Conservation (phyloP, 179 eudicot genomes). For the Nepenthes alata region DNA sequence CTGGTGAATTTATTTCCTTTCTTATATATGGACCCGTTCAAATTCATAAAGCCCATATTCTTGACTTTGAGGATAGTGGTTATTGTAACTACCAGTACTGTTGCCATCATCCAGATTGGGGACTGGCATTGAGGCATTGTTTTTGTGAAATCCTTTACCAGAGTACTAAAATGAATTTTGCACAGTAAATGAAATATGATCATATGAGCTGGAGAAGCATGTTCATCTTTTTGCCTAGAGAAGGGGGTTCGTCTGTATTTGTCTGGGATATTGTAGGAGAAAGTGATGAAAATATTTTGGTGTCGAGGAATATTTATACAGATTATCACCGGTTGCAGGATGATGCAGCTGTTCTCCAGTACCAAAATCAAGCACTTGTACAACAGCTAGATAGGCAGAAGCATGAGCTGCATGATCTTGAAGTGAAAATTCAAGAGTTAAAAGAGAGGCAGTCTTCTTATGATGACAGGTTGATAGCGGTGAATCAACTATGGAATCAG, state of each 20-base stretch:
- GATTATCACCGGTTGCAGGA: conserved; percentile 36
- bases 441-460: conserved; percentile 66
- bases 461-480: conserved; percentile 47
- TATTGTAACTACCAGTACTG: too few relatives aligned
- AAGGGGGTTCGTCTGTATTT: not conserved
- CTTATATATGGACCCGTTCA: not conserved
- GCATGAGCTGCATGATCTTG: conserved; percentile 72
- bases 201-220: too few relatives aligned
- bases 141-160: not conserved
- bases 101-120: too few relatives aligned
- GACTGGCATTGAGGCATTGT: too few relatives aligned
- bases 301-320: not conserved
- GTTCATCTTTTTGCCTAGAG: not conserved
- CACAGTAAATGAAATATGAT: not conserved
- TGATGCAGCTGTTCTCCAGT: conserved; percentile 80
- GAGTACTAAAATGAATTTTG: not conserved
- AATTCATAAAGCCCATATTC: too few relatives aligned
- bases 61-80: too few relatives aligned
- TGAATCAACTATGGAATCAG: conserved; percentile 80
- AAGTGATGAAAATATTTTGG: not conserved
- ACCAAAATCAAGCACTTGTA: conserved; percentile 81
- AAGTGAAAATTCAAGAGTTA: conserved; percentile 55
- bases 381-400: conserved; percentile 78
- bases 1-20: not conserved
- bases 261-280: not conserved